A percentile compares a stretch with the other conserved stretches of the same genome.
These are phyloP conservation scores for Cyberlindnera samutprakarnensis DNA, from an alignment of 805 yeast species.

Conservation along the genomic window DNA sequence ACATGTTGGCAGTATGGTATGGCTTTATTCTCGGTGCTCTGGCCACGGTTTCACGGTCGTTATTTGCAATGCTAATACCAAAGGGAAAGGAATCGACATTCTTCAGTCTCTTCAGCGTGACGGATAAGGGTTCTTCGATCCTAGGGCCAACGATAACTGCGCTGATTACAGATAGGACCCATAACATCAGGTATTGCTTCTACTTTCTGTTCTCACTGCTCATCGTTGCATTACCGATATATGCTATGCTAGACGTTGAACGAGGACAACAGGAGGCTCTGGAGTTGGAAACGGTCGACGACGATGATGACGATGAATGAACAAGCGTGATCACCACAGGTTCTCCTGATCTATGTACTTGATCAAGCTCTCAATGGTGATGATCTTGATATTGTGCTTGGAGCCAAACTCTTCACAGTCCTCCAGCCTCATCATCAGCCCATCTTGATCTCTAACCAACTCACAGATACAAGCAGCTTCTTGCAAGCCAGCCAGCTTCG, in stretches of 20 bases:
- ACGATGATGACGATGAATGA: slow-evolving; percentile 1
- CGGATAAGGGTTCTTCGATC: slow-evolving; percentile 75
- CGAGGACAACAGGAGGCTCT: slow-evolving; percentile 54
- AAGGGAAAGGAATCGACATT: slow-evolving; percentile 68
- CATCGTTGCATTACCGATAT: slow-evolving; percentile 50
- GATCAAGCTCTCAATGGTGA: slow-evolving; percentile 71
- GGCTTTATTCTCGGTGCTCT: slow-evolving; percentile 72
- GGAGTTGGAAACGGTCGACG: slow-evolving; percentile 28
- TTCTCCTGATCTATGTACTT: slow-evolving; percentile 34
- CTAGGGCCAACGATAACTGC: slow-evolving; percentile 73
- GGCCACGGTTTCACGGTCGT: slow-evolving; percentile 59
- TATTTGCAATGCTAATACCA: slow-evolving; percentile 64
- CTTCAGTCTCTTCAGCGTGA: slow-evolving; percentile 67
- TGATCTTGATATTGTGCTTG: slow-evolving; percentile 54
- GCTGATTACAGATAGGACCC: slow-evolving; percentile 61
- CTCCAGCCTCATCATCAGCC: slow-evolving; percentile 88
- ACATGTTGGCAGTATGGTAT: slow-evolving; percentile 61
- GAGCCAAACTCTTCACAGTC: slow-evolving; percentile 73
- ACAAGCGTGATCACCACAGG: slow-evolving; percentile 4
- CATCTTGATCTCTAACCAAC: slow-evolving; percentile 87
- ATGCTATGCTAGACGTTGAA: slow-evolving; percentile 44
- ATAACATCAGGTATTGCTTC: slow-evolving; percentile 67
- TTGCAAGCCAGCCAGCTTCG: slow-evolving; percentile 64
- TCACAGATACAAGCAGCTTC: slow-evolving; percentile 95
- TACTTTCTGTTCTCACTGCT: slow-evolving; percentile 51